A percentile compares a stretch with the other conserved stretches of the same genome.
phyloP scores from a whole-genome alignment of 768 basidiomycete species.

The Calvatia gigantea region DNA sequence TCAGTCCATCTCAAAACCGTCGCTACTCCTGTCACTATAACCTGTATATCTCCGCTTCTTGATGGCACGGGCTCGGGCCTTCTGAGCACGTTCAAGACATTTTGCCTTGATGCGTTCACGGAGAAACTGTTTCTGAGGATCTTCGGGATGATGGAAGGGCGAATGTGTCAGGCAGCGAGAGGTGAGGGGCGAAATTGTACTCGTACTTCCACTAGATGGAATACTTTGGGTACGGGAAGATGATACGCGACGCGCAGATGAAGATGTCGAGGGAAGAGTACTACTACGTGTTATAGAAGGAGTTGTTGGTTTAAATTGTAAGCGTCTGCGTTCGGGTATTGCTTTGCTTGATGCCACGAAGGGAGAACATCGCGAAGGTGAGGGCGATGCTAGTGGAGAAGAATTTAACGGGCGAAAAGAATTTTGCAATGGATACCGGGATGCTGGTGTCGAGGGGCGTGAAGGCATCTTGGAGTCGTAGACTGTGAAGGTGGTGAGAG shows the following conservation, averaged over 20 bases:
- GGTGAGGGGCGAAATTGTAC: conserved; percentile 11
- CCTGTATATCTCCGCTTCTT: conserved; percentile 29
- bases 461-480: background rate
- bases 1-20: conserved; percentile 42
- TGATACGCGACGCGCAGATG: conserved; percentile 3
- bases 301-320: conserved; percentile 8
- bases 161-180: background rate
- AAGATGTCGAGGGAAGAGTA: conserved; percentile 24
- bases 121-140: conserved; percentile 52
- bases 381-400: conserved; percentile 49
- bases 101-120: conserved; percentile 58
- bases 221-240: background rate
- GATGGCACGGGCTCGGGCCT: conserved; percentile 49
- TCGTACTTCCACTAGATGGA: conserved; percentile 18
- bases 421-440: conserved; percentile 26
- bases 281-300: background rate
- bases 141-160: conserved; percentile 25
- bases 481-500: background rate
- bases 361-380: conserved; percentile 36
- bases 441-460: conserved; percentile 33
- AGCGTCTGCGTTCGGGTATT: conserved; percentile 5
- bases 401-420: conserved; percentile 38
- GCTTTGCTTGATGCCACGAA: conserved; percentile 29
- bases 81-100: conserved; percentile 59
- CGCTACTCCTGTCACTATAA: conserved; percentile 42